Evolutionary conservation across 805 yeast species (phyloP), one percentile per base, ranked within the genome.

Genomic region (Candida awuae): DNA sequence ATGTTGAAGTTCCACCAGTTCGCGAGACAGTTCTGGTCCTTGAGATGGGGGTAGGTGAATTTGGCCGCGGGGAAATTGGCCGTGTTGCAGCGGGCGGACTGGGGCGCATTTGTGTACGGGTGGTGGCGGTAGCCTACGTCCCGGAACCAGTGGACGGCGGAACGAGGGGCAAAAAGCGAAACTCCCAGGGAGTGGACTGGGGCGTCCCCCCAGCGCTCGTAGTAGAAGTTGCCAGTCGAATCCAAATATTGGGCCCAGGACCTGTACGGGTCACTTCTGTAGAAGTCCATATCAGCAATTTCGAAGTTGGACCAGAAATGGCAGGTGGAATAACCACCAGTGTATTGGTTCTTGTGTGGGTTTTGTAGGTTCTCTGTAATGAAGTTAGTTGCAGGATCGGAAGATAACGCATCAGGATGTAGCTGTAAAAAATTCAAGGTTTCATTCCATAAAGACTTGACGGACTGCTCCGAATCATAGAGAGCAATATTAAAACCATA

Each of bases 121-220:
- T 64, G 66, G 56, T 84, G 94, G 38, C 63, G 65, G 55, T 84
- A 84, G 0, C 92, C 94, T 38, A 84, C 78, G 52, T 84, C 94
- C 54, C 85, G 71, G 55, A 87, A 87, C 92, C 94, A 86, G 54
- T 86, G 95, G 27, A 86, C 68, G 38, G 71, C 68, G 8, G 65
- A 56, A 49, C 73, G 79, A 49, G 81, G 86, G 7, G 80, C 84
- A 54, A 86, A 83, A 37, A 84, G 54, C 7, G 76, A 73, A 26
- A 84, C 59, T 0, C 90, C 95, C 32, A 86, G 52, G 3, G 87
- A 75, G 55, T 84, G 92, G 1, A 85, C 92, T 0, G 95, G 95
- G 0, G 94, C 95, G 63, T 85, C 95, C 3, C 95, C 95, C 95
- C 95, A 85, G 41, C 95, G 62, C 57, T 87, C 95, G 52, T 86